phyloP scores from a whole-genome alignment of 495 filamentous ascomycete species.

The Aspergillus homomorphus region DNA sequence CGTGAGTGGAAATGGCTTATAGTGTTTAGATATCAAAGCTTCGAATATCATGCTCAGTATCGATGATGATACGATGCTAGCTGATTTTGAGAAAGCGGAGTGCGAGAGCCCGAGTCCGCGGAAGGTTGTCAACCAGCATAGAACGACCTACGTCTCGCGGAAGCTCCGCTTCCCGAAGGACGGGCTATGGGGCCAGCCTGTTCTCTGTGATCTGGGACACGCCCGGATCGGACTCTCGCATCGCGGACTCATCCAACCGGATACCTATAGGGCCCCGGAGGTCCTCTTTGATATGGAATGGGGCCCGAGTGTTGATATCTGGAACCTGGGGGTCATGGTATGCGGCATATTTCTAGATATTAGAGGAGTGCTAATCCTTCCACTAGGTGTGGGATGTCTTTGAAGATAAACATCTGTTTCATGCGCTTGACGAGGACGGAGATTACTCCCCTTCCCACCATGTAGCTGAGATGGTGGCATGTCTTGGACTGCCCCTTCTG shows the following conservation, averaged over 20 bases:
- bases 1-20: no score
- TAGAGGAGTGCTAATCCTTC: background rate
- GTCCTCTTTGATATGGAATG: conserved; percentile 32
- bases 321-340: conserved; percentile 41
- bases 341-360: background rate
- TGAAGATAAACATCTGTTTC: conserved; percentile 13
- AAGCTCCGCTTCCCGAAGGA: conserved; percentile 1
- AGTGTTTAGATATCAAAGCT: conserved; percentile 10
- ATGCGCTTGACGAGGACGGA: conserved; percentile 8
- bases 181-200: conserved; percentile 9
- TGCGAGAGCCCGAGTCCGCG: background rate
- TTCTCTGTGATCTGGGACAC: conserved; percentile 26
- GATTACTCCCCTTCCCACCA: conserved; percentile 22
- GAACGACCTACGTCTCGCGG: conserved; percentile 17
- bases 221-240: conserved; percentile 23
- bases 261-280: conserved; percentile 36
- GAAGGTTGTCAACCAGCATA: background rate
- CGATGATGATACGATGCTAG: conserved; percentile 4
- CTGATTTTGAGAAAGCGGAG: background rate
- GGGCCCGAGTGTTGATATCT: conserved; percentile 34
- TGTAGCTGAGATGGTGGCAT: conserved; percentile 27
- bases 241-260: conserved; percentile 13
- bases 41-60: conserved; percentile 11
- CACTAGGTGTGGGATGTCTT: conserved; percentile 6
- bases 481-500: conserved; percentile 27